Percentiles rank a stretch among this genome's conserved stretches.
Conservation (phyloP, 2,329 filamentous ascomycete genomes). For the Tricladium varicosporioides region DNA sequence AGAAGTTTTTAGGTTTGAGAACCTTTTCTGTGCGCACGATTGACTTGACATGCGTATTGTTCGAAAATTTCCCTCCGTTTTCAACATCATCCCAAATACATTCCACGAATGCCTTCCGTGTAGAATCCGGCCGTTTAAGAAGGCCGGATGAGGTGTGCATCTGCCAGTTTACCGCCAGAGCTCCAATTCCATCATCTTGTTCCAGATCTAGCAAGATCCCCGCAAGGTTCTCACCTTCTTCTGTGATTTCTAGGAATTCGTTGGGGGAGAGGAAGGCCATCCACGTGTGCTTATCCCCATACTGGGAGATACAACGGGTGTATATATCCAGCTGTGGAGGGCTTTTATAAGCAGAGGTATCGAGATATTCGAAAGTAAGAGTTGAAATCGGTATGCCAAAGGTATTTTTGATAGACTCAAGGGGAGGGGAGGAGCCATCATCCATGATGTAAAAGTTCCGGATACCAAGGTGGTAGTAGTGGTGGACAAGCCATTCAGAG, state of each 20-base stretch:
- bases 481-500: slow-evolving; percentile 29
- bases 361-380: slow-evolving; percentile 24
- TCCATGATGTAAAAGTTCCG: slow-evolving; percentile 32
- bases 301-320: slow-evolving; percentile 21
- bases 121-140: slow-evolving; percentile 26
- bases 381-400: slow-evolving; percentile 20
- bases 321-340: slow-evolving; percentile 21
- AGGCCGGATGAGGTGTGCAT: slow-evolving; percentile 34
- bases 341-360: neutral
- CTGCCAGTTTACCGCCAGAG: slow-evolving; percentile 35
- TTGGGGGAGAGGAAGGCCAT: slow-evolving; percentile 34
- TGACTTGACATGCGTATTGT: slow-evolving; percentile 33
- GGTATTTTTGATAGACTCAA: slow-evolving; percentile 17
- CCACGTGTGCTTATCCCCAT: slow-evolving; percentile 33
- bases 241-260: slow-evolving; percentile 33
- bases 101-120: slow-evolving; percentile 31
- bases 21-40: slow-evolving; percentile 31
- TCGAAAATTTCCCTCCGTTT: slow-evolving; percentile 15
- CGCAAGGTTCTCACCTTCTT: slow-evolving; percentile 25
- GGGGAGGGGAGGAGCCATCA: slow-evolving; percentile 26
- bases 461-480: slow-evolving; percentile 30
- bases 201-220: slow-evolving; percentile 30
- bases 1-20: slow-evolving; percentile 18
- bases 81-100: slow-evolving; percentile 29
- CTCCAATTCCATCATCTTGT: slow-evolving; percentile 26